These are phyloP conservation scores for Metschnikowia aberdeeniae DNA, from an alignment of 805 yeast genomes.

Conservation along the genomic window DNA sequence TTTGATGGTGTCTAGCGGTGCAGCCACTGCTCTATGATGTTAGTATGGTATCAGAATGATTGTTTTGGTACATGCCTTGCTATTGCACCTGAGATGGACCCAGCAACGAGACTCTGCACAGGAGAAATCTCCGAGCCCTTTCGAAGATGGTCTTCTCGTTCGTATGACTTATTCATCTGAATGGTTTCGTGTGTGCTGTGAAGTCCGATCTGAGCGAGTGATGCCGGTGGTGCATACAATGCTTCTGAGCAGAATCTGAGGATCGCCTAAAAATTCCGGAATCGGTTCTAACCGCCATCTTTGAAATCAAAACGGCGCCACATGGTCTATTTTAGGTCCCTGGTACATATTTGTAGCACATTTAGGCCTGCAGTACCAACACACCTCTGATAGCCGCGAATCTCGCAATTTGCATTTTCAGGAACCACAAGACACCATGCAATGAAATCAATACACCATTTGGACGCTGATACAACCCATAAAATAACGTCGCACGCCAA, in stretches of 20 bases:
- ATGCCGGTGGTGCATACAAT: background rate
- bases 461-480: background rate
- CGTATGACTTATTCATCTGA: background rate
- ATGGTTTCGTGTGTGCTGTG: background rate
- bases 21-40: slow-evolving; percentile 50
- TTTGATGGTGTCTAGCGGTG: slow-evolving; percentile 78
- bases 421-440: background rate
- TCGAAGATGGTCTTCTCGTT: slow-evolving; percentile 41
- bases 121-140: slow-evolving; percentile 52
- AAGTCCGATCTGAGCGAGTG: background rate
- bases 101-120: slow-evolving; percentile 57
- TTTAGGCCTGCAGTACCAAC: background rate
- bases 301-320: no score
- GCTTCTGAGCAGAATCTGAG: no score
- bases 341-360: background rate
- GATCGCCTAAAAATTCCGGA: no score
- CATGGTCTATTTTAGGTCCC: no score
- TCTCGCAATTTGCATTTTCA: background rate
- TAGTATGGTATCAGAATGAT: slow-evolving; percentile 13
- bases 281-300: no score
- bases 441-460: background rate
- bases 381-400: background rate
- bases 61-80: slow-evolving; percentile 31
- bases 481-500: slow-evolving; percentile 29
- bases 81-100: slow-evolving; percentile 45